Conservation (phyloP, 148 eudicot species). For the Rhododendron simsii region DNA sequence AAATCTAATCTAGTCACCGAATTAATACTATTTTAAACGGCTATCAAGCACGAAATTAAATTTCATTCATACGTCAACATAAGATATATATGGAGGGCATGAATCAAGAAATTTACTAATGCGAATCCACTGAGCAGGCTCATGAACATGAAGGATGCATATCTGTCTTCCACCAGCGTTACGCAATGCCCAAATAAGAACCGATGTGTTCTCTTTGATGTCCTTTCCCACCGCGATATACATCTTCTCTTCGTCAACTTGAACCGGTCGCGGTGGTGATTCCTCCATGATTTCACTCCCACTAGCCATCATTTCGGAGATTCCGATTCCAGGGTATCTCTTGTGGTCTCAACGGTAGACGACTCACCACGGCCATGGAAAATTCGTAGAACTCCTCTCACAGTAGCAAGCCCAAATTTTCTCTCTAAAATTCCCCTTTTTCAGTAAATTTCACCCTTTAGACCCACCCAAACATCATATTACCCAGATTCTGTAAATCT, state of each 20-base stretch:
- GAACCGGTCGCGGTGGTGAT: constrained; percentile 2
- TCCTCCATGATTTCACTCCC: constrained; percentile 29
- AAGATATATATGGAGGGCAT: background rate
- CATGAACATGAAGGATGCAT: constrained; percentile 70
- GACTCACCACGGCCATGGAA: background rate
- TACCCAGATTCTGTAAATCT: background rate
- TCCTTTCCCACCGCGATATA: constrained; percentile 64
- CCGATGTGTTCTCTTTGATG: constrained; percentile 33
- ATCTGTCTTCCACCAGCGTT: constrained; percentile 46
- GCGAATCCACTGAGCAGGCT: constrained; percentile 57
- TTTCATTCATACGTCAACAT: background rate
- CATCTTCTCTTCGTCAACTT: constrained; percentile 35
- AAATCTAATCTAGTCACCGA: background rate
- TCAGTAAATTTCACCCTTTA: too few species aligned
- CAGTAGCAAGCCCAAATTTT: background rate
- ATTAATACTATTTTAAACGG: background rate
- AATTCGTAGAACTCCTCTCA: background rate
- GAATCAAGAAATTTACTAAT: constrained; percentile 34
- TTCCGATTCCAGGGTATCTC: background rate
- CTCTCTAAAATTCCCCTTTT: background rate
- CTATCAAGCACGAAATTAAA: background rate
- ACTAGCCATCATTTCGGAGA: constrained; percentile 19
- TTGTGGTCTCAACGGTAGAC: background rate
- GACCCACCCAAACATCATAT: background rate
- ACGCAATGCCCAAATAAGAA: constrained; percentile 57